Conservation (phyloP, 1,139 yeast species). For the Sugiyamaella grinbergsii region DNA sequence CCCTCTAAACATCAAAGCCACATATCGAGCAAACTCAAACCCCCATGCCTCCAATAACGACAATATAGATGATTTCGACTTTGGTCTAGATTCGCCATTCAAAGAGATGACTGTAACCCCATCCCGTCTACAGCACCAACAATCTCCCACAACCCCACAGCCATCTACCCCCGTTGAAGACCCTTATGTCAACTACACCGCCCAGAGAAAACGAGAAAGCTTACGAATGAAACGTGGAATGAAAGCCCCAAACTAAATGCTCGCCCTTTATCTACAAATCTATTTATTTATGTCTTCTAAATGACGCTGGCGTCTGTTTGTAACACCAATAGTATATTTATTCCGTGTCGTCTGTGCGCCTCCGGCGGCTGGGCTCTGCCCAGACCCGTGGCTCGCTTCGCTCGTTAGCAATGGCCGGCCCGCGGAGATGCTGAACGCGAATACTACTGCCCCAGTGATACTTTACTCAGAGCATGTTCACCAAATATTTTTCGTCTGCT, state of each 20-base stretch:
- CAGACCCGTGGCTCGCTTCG: slow-evolving; percentile 8
- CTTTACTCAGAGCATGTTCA: too few species aligned
- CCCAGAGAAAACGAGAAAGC: slow-evolving; percentile 43
- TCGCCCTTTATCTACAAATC: not conserved
- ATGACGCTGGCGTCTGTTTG: slow-evolving; percentile 10
- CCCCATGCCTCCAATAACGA: not conserved
- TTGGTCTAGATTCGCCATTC: slow-evolving; percentile 19
- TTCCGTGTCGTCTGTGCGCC: not conserved
- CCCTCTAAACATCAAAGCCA: slow-evolving; percentile 12
- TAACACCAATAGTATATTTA: slow-evolving; percentile 13
- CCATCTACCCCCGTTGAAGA: slow-evolving; percentile 26
- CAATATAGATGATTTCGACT: slow-evolving; percentile 19
- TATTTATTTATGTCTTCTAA: slow-evolving; percentile 12
- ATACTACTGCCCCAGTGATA: too few species aligned
- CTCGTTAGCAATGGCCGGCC: too few species aligned
- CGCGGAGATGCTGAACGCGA: too few species aligned
- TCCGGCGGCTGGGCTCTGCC: slow-evolving; percentile 15
- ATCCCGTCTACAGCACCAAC: slow-evolving; percentile 9
- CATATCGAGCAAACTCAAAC: not conserved
- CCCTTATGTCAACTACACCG: slow-evolving; percentile 37
- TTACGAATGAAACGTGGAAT: slow-evolving; percentile 42
- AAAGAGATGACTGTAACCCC: slow-evolving; percentile 15
- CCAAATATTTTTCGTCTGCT: too few species aligned
- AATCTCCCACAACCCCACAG: slow-evolving; percentile 19
- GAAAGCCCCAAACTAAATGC: slow-evolving; percentile 19